A percentile compares a stretch with the other conserved stretches of the same genome.
These are phyloP conservation scores for Populus davidiana DNA, from an alignment of 345 rosid genomes.

Conservation along the genomic window DNA sequence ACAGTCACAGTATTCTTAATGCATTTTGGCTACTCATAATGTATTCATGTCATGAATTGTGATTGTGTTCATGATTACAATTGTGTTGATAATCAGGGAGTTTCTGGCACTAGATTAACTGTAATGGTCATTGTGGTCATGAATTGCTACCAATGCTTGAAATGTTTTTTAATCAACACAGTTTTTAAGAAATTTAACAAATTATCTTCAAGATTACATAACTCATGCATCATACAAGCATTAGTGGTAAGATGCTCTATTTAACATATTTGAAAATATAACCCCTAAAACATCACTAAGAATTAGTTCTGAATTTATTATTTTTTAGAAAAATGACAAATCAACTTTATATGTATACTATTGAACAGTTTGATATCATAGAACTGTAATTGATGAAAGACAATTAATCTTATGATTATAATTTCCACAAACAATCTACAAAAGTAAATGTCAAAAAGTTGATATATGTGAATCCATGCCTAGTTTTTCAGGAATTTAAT, in stretches of 20 bases:
- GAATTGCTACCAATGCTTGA: neutral
- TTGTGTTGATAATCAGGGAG: neutral
- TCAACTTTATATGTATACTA: neutral
- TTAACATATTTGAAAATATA: neutral
- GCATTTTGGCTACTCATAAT: too few relatives aligned
- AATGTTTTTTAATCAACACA: neutral
- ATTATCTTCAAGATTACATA: neutral
- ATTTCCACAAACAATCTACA: neutral
- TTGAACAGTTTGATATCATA: neutral
- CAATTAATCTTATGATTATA: neutral
- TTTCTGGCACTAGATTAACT: neutral
- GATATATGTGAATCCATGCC: neutral
- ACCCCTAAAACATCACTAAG: neutral
- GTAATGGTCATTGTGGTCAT: neutral
- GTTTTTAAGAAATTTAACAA: neutral
- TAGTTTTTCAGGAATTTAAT: neutral
- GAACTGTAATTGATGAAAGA: neutral
- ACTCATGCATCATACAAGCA: neutral
- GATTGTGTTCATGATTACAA: neutral
- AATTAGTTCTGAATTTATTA: neutral
- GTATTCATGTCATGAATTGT: neutral
- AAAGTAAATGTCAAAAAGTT: neutral
- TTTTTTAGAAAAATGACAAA: neutral
- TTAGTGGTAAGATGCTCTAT: neutral
- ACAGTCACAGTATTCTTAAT: neutral